Evolutionary conservation across 208 protist genomes (phyloP).

Genomic region (Trypanosoma grayi): DNA sequence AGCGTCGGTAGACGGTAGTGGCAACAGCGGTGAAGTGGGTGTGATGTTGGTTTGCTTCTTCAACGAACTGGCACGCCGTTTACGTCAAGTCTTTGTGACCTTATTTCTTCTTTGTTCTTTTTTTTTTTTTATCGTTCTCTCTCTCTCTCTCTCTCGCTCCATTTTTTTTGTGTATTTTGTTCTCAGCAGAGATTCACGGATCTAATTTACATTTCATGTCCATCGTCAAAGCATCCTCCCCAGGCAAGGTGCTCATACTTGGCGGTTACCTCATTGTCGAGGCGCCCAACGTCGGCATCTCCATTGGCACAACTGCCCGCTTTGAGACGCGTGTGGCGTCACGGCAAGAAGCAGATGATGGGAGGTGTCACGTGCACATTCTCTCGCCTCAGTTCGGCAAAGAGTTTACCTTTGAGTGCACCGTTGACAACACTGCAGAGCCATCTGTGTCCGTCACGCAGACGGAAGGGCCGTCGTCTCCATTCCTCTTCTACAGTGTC

Average conservation of each 20-base stretch:
- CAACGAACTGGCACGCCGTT: not conserved
- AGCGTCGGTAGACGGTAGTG: not conserved
- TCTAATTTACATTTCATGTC: slow-evolving; percentile 8
- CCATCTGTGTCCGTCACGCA: slow-evolving; percentile 47
- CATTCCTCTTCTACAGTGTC: slow-evolving; percentile 74
- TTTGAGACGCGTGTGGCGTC: slow-evolving; percentile 71
- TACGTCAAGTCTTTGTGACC: not conserved
- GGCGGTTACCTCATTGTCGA: slow-evolving; percentile 96
- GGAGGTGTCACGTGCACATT: slow-evolving; percentile 48
- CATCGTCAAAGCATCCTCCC: slow-evolving; percentile 70
- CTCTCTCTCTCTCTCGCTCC: not conserved
- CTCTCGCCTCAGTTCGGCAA: slow-evolving; percentile 82
- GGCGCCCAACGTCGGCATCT: slow-evolving; percentile 88
- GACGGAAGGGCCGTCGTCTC: slow-evolving; percentile 43
- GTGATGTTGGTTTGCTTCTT: not conserved
- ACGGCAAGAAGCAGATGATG: slow-evolving; percentile 10
- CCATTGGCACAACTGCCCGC: slow-evolving; percentile 89
- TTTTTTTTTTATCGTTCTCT: not conserved
- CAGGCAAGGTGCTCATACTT: slow-evolving; percentile 95
- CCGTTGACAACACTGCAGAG: slow-evolving; percentile 5
- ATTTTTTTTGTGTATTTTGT: not conserved
- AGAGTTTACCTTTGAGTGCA: slow-evolving; percentile 58
- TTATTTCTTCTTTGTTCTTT: slow-evolving; percentile 5
- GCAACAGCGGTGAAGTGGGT: not conserved
- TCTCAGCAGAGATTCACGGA: not conserved